Base-by-base conservation (phyloP, 2,329 filamentous ascomycete genomes). In the Penicillium oxalicum region DNA sequence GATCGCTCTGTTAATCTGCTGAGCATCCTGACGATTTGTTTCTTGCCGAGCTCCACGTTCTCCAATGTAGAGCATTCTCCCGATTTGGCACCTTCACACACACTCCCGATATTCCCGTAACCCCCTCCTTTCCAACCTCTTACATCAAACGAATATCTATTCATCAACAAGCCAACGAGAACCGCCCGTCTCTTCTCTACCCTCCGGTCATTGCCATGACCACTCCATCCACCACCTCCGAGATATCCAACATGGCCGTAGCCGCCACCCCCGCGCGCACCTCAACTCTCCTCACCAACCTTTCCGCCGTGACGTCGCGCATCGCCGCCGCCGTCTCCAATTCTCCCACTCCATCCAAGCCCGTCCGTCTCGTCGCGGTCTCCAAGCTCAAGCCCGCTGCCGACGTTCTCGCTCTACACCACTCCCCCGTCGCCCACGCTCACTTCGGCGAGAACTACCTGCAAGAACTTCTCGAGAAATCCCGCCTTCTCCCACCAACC, bases 401-500 rank as follows among this genome's bases (percentile, higher is more conserved):
- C 61, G 93, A 98, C 68, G 87, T 98, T 61, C 77, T 95, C 47
- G 86, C 90, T 28, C 80, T 98, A 1, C 86, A 94, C 72, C 76
- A 80, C 60, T 70, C 76, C 0, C 75, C 78, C 1, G 68, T 73
- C 28, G 69, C 73, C 1, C 87, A 91, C 47, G 59, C 76, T 13
- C 88, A 98, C 72, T 97, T 97, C 68, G 93, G 93, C 61, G 93
- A 98, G 73, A 98, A 98, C 75, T 98, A 98, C 73, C 79, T 86
- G 4, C 87, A 91, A 70, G 93, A 98, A 70, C 80, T 98, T 46
- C 77, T 79, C 50, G 86, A 95, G 67, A 98, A 98, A 70, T 86
- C 89, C 1, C 78, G 80, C 33, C 67, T 95, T 18, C 79, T 98
- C 9, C 91, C 93, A 0, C 72, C 62, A 4, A 62, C 73, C 32